phyloP scores from a whole-genome alignment of 2,329 filamentous ascomycete genomes.

The Paecilomyces formosus region DNA sequence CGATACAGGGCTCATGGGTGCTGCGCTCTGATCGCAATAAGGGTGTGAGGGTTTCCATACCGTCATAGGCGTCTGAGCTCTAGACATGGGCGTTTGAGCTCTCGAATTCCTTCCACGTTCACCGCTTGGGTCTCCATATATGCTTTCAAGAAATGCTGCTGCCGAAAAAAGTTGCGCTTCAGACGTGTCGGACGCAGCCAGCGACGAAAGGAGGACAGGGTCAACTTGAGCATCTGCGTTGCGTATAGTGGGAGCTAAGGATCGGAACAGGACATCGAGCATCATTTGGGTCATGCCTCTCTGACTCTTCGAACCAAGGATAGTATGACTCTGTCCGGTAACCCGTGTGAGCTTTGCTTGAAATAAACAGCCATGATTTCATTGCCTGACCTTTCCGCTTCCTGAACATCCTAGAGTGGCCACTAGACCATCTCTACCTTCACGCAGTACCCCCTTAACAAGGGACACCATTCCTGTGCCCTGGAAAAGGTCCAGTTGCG shows the following conservation, averaged over 20 bases:
- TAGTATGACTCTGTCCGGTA: conserved; percentile 75
- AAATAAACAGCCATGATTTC: neutral
- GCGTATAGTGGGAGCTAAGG: conserved; percentile 64
- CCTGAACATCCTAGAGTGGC: conserved; percentile 92
- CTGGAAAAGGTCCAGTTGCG: conserved; percentile 80
- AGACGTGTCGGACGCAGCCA: conserved; percentile 69
- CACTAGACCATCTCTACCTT: conserved; percentile 80
- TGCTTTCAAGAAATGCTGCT: conserved; percentile 66
- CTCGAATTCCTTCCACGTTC: conserved; percentile 56
- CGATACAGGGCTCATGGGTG: conserved; percentile 8
- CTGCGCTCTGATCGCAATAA: conserved; percentile 12
- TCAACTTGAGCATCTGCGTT: conserved; percentile 47
- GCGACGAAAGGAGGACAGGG: conserved; percentile 60
- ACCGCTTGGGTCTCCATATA: conserved; percentile 59
- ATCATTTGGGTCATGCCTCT: conserved; percentile 87
- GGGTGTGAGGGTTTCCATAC: conserved; percentile 32
- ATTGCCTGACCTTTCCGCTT: conserved; percentile 71
- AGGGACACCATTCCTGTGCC: conserved; percentile 67
- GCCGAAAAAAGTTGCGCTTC: conserved; percentile 73
- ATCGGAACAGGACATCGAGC: conserved; percentile 82
- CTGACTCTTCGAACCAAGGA: conserved; percentile 78
- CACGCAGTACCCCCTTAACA: conserved; percentile 72
- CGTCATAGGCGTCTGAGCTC: conserved; percentile 37
- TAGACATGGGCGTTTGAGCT: conserved; percentile 59
- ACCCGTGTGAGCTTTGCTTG: conserved; percentile 4